Evolutionary conservation across 306 rosid species (phyloP), one percentile per base, ranked within the genome.

Genomic region (Canavalia ensiformis): DNA sequence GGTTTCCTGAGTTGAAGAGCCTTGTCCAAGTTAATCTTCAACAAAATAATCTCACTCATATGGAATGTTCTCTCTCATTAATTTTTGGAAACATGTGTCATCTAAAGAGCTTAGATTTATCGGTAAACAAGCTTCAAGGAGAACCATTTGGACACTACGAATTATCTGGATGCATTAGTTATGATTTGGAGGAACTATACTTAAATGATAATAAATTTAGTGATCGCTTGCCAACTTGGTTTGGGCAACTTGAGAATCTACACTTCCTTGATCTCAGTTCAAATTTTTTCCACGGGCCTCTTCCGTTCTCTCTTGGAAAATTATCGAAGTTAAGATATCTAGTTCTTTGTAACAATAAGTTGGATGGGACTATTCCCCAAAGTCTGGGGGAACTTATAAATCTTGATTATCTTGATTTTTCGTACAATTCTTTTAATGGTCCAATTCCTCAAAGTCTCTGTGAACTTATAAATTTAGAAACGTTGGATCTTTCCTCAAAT

Each of bases 371-470:
- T 6, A 0, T 63, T 35, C 74, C 50, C 13, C 41, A 50, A 45
- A 68, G 11, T 68, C 2, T 80, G 11, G 74, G 67, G 1, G 57
- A 60, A 29, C 73, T 72, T 62, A 1, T 7, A 8, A 28, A 12
- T 0, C 8, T 58, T 0, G 0, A 35, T 0, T 0, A 0, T 5
- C 39, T 83, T 0, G 2, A 4, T 2, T 4, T n/a, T 8, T 74
- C 78, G 6, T 13, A 29, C 7, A 82, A 86, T 46, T 1, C 1
- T 1, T 33, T 86, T 0, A 4, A 45, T 3, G 86, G 84, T 4
- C n/a, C 0, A 1, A 66, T 78, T 12, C 78, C 68, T 0, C 2
- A 37, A 1, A 6, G 8, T 30, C 54, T 72, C 10, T 73, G 71
- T 6, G 65, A 65, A 7, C 7, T 31, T 7, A n/a, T 71, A 64